Evolutionary conservation across 2,329 filamentous ascomycete genomes (phyloP).

Genomic region (Trichoderma semiorbis): DNA sequence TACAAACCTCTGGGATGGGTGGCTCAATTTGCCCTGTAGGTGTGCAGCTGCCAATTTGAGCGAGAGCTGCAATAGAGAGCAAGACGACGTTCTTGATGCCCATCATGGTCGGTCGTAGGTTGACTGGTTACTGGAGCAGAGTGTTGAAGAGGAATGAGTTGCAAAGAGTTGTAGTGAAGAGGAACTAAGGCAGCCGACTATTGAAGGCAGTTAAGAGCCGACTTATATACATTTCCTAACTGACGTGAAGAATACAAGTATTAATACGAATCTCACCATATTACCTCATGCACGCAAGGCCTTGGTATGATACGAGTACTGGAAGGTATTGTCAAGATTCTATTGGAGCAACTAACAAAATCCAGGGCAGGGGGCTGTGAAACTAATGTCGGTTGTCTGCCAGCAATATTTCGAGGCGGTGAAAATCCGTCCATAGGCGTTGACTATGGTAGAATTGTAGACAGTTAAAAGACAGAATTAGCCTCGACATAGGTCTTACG

Average conservation of each 20-base stretch:
- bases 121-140: not conserved
- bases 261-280: not conserved
- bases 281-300: not conserved
- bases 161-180: not conserved
- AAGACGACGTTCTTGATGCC: not conserved
- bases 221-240: not conserved
- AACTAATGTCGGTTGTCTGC: not conserved
- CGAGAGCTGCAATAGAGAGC: conserved; percentile 11
- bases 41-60: conserved; percentile 3
- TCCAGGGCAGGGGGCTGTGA: not conserved
- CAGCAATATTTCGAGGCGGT: not conserved
- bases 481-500: not conserved
- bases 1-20: conserved; percentile 3
- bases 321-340: not conserved
- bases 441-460: not conserved
- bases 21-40: not conserved
- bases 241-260: not conserved
- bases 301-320: not conserved
- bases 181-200: not conserved
- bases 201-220: not conserved
- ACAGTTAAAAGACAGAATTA: not conserved
- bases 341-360: too few species aligned
- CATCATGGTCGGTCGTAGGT: not conserved
- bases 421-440: not conserved
- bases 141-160: not conserved